These are phyloP conservation scores for Dendrobium chrysotoxum DNA, from an alignment of 106 monocot species.

Conservation along the genomic window DNA sequence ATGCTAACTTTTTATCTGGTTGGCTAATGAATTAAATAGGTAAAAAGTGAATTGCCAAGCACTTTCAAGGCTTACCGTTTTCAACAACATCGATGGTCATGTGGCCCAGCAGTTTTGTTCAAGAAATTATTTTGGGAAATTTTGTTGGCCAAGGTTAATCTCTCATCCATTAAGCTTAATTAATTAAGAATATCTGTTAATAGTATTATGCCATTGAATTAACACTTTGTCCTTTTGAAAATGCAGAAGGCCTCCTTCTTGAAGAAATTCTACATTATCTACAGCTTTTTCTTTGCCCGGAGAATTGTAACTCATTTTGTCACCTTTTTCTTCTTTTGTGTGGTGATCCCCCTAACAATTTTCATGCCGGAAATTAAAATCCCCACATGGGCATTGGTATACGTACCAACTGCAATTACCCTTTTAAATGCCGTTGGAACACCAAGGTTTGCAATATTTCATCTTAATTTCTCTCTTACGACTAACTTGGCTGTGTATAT, in stretches of 20 bases:
- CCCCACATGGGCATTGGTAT: slow-evolving; percentile 42
- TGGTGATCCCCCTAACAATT: slow-evolving; percentile 45
- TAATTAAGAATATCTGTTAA: too few species aligned
- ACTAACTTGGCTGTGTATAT: background rate
- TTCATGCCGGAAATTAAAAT: slow-evolving; percentile 45
- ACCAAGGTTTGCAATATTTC: slow-evolving; percentile 19
- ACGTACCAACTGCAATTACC: slow-evolving; percentile 49
- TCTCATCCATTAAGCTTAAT: background rate
- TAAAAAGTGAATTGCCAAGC: slow-evolving; percentile 53
- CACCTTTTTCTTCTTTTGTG: slow-evolving; percentile 72
- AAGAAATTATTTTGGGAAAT: slow-evolving; percentile 66
- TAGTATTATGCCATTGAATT: too few species aligned
- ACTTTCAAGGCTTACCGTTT: slow-evolving; percentile 48
- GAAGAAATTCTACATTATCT: slow-evolving; percentile 65
- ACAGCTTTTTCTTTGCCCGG: slow-evolving; percentile 67
- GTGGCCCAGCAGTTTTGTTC: slow-evolving; percentile 68
- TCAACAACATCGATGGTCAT: slow-evolving; percentile 61
- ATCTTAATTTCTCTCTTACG: background rate
- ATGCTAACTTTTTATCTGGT: too few species aligned
- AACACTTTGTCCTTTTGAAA: background rate
- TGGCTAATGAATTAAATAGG: slow-evolving; percentile 10
- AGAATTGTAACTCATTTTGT: slow-evolving; percentile 59
- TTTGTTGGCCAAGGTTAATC: slow-evolving; percentile 40
- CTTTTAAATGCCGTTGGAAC: slow-evolving; percentile 63
- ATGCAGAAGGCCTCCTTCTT: slow-evolving; percentile 39